Evolutionary conservation across 2,329 filamentous ascomycete genomes (phyloP).

Genomic region (Neofusicoccum kwambonambiense): DNA sequence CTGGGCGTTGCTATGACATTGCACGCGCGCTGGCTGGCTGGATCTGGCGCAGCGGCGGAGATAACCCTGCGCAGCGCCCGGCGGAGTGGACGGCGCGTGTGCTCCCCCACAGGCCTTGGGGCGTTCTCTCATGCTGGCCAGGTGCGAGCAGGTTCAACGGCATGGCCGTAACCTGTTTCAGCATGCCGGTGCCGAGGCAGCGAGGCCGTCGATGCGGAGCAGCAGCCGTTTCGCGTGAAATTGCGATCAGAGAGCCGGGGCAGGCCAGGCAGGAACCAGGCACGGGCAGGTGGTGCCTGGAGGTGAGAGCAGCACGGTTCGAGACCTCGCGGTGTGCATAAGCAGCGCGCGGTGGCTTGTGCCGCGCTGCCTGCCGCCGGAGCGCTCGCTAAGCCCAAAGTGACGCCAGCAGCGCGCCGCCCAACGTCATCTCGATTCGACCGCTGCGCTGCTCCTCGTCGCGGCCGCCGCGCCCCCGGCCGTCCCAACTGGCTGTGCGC

Average conservation of each 20-base stretch:
- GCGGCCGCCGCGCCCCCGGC: not conserved
- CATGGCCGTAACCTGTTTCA: conserved; percentile 9
- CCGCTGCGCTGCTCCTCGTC: not conserved
- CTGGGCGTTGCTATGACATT: no score
- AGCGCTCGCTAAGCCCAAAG: not conserved
- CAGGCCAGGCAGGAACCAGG: not conserved
- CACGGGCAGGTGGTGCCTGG: not conserved
- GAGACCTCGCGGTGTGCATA: not conserved
- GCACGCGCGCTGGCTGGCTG: not conserved
- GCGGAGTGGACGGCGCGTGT: not conserved
- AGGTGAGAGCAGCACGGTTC: not conserved
- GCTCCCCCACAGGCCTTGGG: not conserved
- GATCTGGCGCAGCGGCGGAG: not conserved
- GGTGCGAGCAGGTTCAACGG: not conserved
- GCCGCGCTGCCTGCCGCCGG: not conserved
- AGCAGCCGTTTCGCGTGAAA: conserved; percentile 4
- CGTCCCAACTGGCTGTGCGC: not conserved
- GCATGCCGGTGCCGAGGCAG: not conserved
- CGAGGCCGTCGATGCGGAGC: not conserved
- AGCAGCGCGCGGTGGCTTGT: not conserved
- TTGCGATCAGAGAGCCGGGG: not conserved
- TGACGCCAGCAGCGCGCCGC: no score
- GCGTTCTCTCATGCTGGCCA: not conserved
- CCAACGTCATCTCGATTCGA: conserved; percentile 7
- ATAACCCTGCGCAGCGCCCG: not conserved